Conservation (phyloP, 306 rosid genomes). For the Sicyos baderoa region DNA sequence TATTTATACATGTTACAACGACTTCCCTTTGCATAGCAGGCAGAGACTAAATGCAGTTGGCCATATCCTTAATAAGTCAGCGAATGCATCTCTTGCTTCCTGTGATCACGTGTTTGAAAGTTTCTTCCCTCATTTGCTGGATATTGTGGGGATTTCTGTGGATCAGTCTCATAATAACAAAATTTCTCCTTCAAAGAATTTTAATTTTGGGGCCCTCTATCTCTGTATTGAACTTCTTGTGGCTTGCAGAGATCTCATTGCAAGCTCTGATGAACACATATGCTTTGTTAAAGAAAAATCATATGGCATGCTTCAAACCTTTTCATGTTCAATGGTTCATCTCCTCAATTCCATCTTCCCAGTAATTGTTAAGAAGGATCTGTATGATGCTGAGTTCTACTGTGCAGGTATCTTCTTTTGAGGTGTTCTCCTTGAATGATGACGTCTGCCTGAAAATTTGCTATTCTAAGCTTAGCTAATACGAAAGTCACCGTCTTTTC, state of each 20-base stretch:
- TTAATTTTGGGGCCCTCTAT: conserved; percentile 72
- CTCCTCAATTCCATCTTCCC: conserved; percentile 53
- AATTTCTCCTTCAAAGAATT: conserved; percentile 21
- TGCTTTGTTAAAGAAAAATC: conserved; percentile 36
- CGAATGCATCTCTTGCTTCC: conserved; percentile 52
- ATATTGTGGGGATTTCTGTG: conserved; percentile 35
- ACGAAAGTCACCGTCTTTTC: not conserved
- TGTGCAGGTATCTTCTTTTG: conserved; percentile 51
- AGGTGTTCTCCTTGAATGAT: not conserved
- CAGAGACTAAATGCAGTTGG: conserved; percentile 62
- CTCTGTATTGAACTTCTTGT: conserved; percentile 61
- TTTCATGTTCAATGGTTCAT: conserved; percentile 35
- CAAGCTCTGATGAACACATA: conserved; percentile 29
- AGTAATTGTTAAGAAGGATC: conserved; percentile 25
- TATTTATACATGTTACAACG: conserved; percentile 34
- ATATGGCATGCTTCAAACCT: conserved; percentile 44
- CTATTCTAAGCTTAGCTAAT: not conserved
- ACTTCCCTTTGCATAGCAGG: conserved; percentile 53
- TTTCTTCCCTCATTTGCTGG: conserved; percentile 47
- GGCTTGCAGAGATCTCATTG: conserved; percentile 54
- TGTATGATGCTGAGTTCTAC: conserved; percentile 45
- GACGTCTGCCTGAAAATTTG: not conserved
- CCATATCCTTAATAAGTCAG: conserved; percentile 46
- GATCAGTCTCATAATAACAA: conserved; percentile 29
- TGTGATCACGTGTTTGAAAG: conserved; percentile 56